A percentile compares a stretch with the other conserved stretches of the same genome.
Conservation (phyloP, 1,284 basidiomycete species). For the Ceratobasidium sp. region DNA sequence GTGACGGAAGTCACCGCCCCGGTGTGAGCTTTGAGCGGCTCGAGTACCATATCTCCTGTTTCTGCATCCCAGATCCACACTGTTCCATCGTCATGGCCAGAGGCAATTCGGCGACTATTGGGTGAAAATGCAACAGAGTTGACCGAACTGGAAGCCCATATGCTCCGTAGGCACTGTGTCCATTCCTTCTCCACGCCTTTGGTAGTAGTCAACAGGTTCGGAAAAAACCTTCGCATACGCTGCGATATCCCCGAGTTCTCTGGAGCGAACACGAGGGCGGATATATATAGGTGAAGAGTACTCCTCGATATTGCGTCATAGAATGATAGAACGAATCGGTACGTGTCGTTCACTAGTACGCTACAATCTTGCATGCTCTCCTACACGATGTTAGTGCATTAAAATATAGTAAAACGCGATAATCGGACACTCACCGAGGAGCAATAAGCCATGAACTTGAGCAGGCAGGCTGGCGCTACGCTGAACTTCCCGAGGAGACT, state of each 20-base stretch:
- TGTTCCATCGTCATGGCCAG: slow-evolving; percentile 1
- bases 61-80: slow-evolving; percentile 37
- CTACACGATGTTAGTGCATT: background rate
- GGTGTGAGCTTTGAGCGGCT: background rate
- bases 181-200: background rate
- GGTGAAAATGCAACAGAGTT: slow-evolving; percentile 28
- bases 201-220: background rate
- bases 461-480: background rate
- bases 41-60: background rate
- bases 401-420: no score
- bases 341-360: background rate
- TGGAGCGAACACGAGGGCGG: background rate
- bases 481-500: slow-evolving; percentile 20
- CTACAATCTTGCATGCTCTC: no score
- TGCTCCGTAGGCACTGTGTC: background rate
- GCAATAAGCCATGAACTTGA: background rate
- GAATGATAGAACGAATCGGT: background rate
- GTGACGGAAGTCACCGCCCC: background rate
- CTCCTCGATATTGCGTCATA: background rate
- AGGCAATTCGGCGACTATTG: slow-evolving; percentile 16
- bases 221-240: background rate
- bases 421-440: background rate
- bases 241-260: background rate
- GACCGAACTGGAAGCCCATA: background rate
- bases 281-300: background rate